A percentile compares a stretch with the other conserved stretches of the same genome.
phyloP scores from a whole-genome alignment of 1,284 basidiomycete species.

The Cryptococcus sp. region DNA sequence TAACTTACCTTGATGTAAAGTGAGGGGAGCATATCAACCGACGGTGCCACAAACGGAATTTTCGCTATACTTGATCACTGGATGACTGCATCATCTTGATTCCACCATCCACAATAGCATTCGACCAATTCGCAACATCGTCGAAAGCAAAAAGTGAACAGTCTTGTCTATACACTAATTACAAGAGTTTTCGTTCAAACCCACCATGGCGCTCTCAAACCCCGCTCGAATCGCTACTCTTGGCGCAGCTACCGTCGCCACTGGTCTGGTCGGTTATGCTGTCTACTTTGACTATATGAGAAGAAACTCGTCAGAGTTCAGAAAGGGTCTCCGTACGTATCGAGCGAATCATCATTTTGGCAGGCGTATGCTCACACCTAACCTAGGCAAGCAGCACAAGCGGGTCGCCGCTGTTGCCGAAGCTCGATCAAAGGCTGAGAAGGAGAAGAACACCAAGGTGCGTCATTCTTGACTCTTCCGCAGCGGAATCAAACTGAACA shows the following conservation, averaged over 20 bases:
- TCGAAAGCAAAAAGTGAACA: not conserved
- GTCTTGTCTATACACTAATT: not conserved
- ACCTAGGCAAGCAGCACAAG: constrained; percentile 83
- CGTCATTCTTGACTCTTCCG: constrained; percentile 7
- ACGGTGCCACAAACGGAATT: constrained; percentile 2
- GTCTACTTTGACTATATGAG: constrained; percentile 95
- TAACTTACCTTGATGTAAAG: not conserved
- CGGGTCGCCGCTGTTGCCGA: constrained; percentile 62
- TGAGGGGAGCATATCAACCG: not conserved
- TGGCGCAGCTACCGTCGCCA: constrained; percentile 60
- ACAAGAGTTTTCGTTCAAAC: not conserved
- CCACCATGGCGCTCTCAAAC: constrained; percentile 11
- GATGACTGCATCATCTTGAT: not conserved
- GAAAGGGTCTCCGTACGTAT: constrained; percentile 79
- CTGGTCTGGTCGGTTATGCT: constrained; percentile 73
- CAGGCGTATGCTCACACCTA: constrained; percentile 2
- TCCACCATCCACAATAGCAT: not conserved
- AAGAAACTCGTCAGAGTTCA: constrained; percentile 82
- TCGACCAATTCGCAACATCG: not conserved
- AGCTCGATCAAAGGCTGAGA: constrained; percentile 60
- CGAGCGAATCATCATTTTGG: not conserved
- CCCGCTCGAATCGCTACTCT: constrained; percentile 63
- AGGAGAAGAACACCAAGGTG: constrained; percentile 51
- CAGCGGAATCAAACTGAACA: not conserved
- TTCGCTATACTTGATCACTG: not conserved